phyloP scores from a whole-genome alignment of 257 asterid species.

The Nicotiana obtusifolia region DNA sequence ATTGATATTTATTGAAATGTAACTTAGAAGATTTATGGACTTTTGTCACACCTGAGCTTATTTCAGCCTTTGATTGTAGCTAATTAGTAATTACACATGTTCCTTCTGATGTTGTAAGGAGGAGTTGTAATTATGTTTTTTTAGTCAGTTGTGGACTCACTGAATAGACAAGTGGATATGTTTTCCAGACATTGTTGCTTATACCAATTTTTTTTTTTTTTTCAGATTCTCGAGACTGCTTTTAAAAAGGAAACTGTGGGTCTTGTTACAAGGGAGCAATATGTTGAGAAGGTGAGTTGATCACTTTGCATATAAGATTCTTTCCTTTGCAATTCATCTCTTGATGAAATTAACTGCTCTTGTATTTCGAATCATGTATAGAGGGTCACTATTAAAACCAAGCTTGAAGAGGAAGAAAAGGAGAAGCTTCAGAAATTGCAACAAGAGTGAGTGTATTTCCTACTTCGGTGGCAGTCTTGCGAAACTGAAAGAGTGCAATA shows the following conservation, averaged over 20 bases:
- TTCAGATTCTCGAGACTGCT: constrained; percentile 89
- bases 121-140: not conserved
- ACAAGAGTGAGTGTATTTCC: constrained; percentile 65
- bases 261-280: constrained; percentile 88
- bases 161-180: not conserved
- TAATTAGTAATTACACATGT: not conserved
- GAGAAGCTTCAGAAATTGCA: constrained; percentile 94
- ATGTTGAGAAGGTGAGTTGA: constrained; percentile 78
- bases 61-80: not conserved
- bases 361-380: constrained; percentile 17
- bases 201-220: not conserved
- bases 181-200: not conserved
- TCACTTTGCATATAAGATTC: not conserved
- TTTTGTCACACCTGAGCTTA: not conserved
- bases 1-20: not conserved
- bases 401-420: constrained; percentile 96
- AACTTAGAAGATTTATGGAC: not conserved
- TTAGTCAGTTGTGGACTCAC: not conserved
- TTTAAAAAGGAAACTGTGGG: constrained; percentile 99
- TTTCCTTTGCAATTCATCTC: not conserved
- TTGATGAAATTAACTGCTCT: not conserved
- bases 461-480: not conserved
- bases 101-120: not conserved
- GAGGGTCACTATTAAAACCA: constrained; percentile 89
- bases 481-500: not conserved